Evolutionary conservation across 2,329 filamentous ascomycete genomes (phyloP).

Genomic region (Neofusicoccum laricinum): DNA sequence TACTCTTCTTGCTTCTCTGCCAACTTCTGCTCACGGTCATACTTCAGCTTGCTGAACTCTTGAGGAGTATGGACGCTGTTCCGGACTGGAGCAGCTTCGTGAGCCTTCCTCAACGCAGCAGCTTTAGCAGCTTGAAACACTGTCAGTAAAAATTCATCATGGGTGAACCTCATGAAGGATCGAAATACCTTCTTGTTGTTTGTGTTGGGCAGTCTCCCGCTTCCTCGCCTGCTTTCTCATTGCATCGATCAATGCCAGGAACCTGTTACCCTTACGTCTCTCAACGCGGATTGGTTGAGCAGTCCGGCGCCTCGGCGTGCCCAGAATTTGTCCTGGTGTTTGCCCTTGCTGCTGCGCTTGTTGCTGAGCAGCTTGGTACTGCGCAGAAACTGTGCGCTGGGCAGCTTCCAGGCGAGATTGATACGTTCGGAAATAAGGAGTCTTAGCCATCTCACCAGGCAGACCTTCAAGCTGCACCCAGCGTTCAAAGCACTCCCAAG

Average conservation of each 20-base stretch:
- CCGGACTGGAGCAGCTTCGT: slow-evolving; percentile 63
- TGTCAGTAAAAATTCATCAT: slow-evolving; percentile 15
- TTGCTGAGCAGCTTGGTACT: slow-evolving; percentile 54
- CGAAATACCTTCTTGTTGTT: slow-evolving; percentile 71
- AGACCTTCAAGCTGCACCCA: slow-evolving; percentile 92
- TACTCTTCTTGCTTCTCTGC: slow-evolving; percentile 57
- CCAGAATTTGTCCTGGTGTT: slow-evolving; percentile 49
- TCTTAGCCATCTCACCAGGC: slow-evolving; percentile 90
- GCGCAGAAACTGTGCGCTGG: slow-evolving; percentile 56
- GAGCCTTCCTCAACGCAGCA: slow-evolving; percentile 77
- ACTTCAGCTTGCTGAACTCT: slow-evolving; percentile 86
- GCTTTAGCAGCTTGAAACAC: slow-evolving; percentile 47
- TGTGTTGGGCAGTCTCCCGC: slow-evolving; percentile 78
- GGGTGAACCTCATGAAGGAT: not conserved
- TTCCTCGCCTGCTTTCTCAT: slow-evolving; percentile 97
- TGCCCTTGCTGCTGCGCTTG: slow-evolving; percentile 54
- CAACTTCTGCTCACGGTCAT: slow-evolving; percentile 75
- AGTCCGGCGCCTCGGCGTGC: slow-evolving; percentile 63
- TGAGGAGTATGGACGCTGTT: slow-evolving; percentile 70
- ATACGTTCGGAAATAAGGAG: slow-evolving; percentile 85
- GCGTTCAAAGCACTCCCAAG: slow-evolving; percentile 98
- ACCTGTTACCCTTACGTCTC: slow-evolving; percentile 78
- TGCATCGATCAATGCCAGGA: slow-evolving; percentile 84
- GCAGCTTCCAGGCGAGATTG: slow-evolving; percentile 62
- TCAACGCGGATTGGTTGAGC: slow-evolving; percentile 79